Conservation (phyloP, 305 asterid species). For the Rubia peregrina region DNA sequence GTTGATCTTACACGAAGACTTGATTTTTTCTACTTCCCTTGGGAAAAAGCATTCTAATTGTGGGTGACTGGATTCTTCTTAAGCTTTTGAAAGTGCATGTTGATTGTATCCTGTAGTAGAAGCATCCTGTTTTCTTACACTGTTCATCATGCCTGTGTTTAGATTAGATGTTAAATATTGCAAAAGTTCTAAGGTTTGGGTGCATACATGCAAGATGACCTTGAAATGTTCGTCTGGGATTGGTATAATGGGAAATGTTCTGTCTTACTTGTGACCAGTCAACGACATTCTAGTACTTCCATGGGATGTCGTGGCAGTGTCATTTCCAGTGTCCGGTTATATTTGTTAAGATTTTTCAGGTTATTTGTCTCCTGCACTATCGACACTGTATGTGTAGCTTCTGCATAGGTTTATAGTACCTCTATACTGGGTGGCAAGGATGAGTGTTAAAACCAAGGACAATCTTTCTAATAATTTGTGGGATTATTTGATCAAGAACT, state of each 20-base stretch:
- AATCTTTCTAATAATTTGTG: not conserved
- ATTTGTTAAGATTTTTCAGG: too few species aligned
- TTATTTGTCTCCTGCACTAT: too few species aligned
- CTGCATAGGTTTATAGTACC: not conserved
- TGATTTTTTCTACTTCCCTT: not conserved
- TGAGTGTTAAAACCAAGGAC: not conserved
- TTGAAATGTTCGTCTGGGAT: not conserved
- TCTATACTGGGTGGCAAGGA: not conserved
- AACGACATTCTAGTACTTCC: not conserved
- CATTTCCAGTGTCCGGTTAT: not conserved
- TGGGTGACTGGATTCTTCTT: not conserved
- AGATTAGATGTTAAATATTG: not conserved
- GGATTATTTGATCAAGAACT: not conserved
- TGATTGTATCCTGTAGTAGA: not conserved
- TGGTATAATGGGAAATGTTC: not conserved
- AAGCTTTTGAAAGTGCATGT: not conserved
- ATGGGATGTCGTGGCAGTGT: not conserved
- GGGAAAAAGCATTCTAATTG: not conserved
- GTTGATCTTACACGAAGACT: not conserved
- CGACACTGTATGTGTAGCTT: not conserved
- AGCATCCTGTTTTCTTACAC: not conserved
- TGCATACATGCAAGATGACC: not conserved
- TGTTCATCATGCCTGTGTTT: not conserved
- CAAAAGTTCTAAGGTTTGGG: not conserved
- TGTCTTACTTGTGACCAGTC: not conserved